These are phyloP conservation scores for Colletotrichum ledebouriae DNA, from an alignment of 2,329 filamentous ascomycete genomes.

Conservation along the genomic window DNA sequence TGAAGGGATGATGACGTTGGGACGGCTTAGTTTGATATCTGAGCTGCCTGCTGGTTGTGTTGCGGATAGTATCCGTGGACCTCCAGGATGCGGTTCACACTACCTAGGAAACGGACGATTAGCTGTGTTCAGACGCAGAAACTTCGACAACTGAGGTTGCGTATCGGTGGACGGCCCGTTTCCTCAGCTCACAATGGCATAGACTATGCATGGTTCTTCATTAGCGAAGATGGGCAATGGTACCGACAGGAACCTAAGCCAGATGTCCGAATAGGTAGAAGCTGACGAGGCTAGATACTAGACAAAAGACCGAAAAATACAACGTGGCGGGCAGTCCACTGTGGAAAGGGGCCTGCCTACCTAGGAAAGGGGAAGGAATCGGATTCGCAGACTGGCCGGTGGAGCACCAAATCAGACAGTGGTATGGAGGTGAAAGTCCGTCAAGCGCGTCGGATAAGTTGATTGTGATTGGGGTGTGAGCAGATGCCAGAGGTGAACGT, in stretches of 20 bases:
- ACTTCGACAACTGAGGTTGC: slow-evolving; percentile 1
- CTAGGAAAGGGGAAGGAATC: slow-evolving; percentile 21
- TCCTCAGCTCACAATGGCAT: slow-evolving; percentile 36
- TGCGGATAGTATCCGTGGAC: slow-evolving; percentile 11
- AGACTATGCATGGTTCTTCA: slow-evolving; percentile 3
- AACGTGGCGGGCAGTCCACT: slow-evolving; percentile 24
- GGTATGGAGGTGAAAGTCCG: slow-evolving; percentile 28
- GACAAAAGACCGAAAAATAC: slow-evolving; percentile 28
- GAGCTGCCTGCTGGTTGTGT: not conserved
- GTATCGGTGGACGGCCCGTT: slow-evolving; percentile 24
- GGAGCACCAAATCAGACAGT: slow-evolving; percentile 13
- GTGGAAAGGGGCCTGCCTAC: slow-evolving; percentile 22
- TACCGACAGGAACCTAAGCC: not conserved
- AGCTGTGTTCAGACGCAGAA: slow-evolving; percentile 12
- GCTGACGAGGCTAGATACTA: slow-evolving; percentile 13
- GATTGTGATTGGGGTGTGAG: slow-evolving; percentile 10
- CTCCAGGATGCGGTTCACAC: slow-evolving; percentile 8
- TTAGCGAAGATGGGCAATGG: not conserved
- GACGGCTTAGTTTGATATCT: slow-evolving; percentile 12
- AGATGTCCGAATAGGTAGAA: not conserved
- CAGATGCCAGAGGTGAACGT: not conserved
- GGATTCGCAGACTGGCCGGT: slow-evolving; percentile 30
- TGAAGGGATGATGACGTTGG: slow-evolving; percentile 24
- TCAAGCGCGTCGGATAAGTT: slow-evolving; percentile 1
- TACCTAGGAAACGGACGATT: slow-evolving; percentile 17